These are phyloP conservation scores for Eruca vesicaria DNA, from an alignment of 441 rosid species.

Conservation along the genomic window DNA sequence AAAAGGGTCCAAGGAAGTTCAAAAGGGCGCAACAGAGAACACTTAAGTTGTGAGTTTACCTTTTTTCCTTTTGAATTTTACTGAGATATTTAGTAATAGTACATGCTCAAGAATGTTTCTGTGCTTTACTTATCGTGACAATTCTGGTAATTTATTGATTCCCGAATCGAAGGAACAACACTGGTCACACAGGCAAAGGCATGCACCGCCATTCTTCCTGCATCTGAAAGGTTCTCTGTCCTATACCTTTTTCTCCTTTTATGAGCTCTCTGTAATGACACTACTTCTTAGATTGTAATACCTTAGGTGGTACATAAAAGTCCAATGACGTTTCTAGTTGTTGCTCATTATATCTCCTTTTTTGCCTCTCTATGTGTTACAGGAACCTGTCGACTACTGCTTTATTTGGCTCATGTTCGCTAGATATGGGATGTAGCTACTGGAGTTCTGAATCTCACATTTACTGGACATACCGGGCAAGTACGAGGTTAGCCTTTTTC, in stretches of 20 bases:
- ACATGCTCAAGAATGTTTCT: background rate
- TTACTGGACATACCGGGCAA: too few species aligned
- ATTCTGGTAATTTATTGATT: too few species aligned
- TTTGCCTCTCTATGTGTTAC: background rate
- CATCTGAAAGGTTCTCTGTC: slow-evolving; percentile 60
- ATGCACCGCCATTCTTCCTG: background rate
- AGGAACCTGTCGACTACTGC: slow-evolving; percentile 46
- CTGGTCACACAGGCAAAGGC: background rate
- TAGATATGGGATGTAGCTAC: too few species aligned
- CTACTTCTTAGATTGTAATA: background rate
- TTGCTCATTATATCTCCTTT: background rate
- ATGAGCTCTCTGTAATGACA: background rate
- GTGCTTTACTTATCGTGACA: background rate
- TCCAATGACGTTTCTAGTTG: background rate
- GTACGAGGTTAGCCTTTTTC: too few species aligned
- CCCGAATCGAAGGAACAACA: background rate
- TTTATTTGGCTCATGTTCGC: slow-evolving; percentile 23
- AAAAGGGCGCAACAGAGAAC: slow-evolving; percentile 53
- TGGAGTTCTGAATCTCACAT: too few species aligned
- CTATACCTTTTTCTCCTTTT: background rate
- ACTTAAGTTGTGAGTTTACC: slow-evolving; percentile 43
- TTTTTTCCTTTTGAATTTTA: background rate
- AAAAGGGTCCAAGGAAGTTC: slow-evolving; percentile 39
- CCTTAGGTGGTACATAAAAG: too few species aligned
- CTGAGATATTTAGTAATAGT: background rate